phyloP scores from a whole-genome alignment of 805 yeast genomes.

The Candida succiphila region DNA sequence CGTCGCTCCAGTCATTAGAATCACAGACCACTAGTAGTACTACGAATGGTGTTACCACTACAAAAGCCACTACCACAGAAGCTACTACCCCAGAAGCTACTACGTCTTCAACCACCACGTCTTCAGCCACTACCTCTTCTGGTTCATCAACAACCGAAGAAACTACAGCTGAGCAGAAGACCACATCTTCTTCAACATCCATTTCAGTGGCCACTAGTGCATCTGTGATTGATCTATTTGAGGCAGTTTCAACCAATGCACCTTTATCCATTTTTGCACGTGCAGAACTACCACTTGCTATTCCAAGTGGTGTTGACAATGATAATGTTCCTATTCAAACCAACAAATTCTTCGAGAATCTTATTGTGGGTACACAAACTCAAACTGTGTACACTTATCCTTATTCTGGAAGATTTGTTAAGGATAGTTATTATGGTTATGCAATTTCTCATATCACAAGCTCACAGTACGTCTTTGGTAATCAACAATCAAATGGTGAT shows the following conservation, averaged over 20 bases:
- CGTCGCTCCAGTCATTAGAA: background rate
- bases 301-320: constrained; percentile 39
- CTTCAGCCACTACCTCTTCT: constrained; percentile 1
- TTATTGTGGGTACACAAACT: constrained; percentile 45
- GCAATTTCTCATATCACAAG: constrained; percentile 50
- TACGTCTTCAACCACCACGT: background rate
- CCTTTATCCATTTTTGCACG: constrained; percentile 39
- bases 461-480: constrained; percentile 34
- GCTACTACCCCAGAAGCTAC: background rate
- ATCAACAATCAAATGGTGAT: constrained; percentile 30
- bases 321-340: constrained; percentile 46
- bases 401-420: constrained; percentile 43
- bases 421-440: constrained; percentile 37
- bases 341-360: constrained; percentile 66
- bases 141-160: constrained; percentile 2
- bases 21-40: background rate
- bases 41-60: background rate
- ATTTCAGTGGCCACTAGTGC: constrained; percentile 6
- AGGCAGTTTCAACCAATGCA: constrained; percentile 30
- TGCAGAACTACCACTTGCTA: constrained; percentile 30
- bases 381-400: constrained; percentile 57
- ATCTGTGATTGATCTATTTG: constrained; percentile 34
- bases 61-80: constrained; percentile 2
- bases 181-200: constrained; percentile 6
- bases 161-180: constrained; percentile 2